These are phyloP conservation scores for Strobilomyces echinocephalus DNA, from an alignment of 768 basidiomycete species.

Conservation along the genomic window DNA sequence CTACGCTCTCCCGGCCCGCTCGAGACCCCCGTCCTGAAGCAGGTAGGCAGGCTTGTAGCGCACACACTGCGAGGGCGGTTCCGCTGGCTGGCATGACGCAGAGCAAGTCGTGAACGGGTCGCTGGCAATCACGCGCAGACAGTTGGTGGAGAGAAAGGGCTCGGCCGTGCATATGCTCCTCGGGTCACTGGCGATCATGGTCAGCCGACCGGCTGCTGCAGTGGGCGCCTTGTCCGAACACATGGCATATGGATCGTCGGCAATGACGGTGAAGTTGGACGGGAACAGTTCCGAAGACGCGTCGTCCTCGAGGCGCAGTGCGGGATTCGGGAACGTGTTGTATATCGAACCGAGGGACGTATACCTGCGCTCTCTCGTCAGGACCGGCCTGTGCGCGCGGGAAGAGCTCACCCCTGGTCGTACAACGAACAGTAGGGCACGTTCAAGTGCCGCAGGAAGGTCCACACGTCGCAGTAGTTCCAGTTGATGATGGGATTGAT, in stretches of 20 bases:
- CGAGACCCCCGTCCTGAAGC: conserved; percentile 66
- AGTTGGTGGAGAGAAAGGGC: conserved; percentile 5
- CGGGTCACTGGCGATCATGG: conserved; percentile 19
- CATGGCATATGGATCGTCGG: conserved; percentile 14
- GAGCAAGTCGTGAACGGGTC: conserved; percentile 20
- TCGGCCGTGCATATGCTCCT: conserved; percentile 17
- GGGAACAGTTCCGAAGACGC: conserved; percentile 11
- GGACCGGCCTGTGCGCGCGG: background rate
- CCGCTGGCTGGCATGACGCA: conserved; percentile 9
- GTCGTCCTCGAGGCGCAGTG: conserved; percentile 42
- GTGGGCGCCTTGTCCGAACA: conserved; percentile 13
- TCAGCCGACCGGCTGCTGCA: background rate
- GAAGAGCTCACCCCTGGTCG: conserved; percentile 71
- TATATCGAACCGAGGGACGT: conserved; percentile 94
- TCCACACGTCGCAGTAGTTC: conserved; percentile 88
- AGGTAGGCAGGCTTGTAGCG: conserved; percentile 78
- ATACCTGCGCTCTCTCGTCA: conserved; percentile 51
- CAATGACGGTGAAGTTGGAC: conserved; percentile 20
- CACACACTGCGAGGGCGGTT: conserved; percentile 9
- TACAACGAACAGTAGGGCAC: conserved; percentile 89
- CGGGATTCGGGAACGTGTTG: conserved; percentile 93
- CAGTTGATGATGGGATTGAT: conserved; percentile 97
- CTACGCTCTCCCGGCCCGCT: conserved; percentile 56
- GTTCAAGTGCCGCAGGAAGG: conserved; percentile 65
- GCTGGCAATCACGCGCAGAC: conserved; percentile 17